phyloP scores from a whole-genome alignment of 768 basidiomycete genomes.

The Trametes cinnabarina region DNA sequence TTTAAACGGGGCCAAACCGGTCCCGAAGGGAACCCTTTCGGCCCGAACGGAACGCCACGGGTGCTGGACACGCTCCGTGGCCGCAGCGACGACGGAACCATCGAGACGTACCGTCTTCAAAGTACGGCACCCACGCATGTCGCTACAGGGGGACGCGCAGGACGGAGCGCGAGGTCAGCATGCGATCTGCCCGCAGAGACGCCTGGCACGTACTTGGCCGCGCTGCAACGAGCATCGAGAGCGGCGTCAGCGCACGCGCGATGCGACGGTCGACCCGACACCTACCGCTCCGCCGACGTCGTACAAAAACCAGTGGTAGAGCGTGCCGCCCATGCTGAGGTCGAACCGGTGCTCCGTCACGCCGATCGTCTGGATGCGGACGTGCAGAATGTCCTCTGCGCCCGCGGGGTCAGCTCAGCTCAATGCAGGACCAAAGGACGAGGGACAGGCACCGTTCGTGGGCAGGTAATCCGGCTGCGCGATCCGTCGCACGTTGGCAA shows the following conservation, averaged over 20 bases:
- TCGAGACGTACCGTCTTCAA: constrained; percentile 67
- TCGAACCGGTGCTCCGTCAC: constrained; percentile 76
- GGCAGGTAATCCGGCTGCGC: constrained; percentile 69
- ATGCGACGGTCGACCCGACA: constrained; percentile 13
- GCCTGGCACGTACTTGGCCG: constrained; percentile 49
- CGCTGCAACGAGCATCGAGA: constrained; percentile 39
- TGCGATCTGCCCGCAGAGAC: constrained; percentile 1
- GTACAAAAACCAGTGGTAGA: constrained; percentile 75
- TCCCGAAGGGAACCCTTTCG: no score
- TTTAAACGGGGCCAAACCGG: no score
- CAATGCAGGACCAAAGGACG: neutral
- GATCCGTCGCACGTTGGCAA: constrained; percentile 64
- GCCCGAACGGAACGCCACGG: no score
- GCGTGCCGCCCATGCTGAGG: constrained; percentile 57
- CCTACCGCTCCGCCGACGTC: constrained; percentile 83
- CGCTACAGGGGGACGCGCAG: constrained; percentile 41
- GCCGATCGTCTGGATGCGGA: constrained; percentile 77
- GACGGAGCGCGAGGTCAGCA: constrained; percentile 1
- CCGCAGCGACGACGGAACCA: neutral
- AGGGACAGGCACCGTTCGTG: constrained; percentile 50
- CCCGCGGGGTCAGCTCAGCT: neutral
- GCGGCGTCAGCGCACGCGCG: neutral
- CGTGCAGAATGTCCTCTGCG: constrained; percentile 73
- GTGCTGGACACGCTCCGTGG: no score
- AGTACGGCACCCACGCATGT: constrained; percentile 81